Evolutionary conservation across 495 filamentous ascomycete species (phyloP), one percentile per base, ranked within the genome.

Genomic region (Neurospora tetrasperma): DNA sequence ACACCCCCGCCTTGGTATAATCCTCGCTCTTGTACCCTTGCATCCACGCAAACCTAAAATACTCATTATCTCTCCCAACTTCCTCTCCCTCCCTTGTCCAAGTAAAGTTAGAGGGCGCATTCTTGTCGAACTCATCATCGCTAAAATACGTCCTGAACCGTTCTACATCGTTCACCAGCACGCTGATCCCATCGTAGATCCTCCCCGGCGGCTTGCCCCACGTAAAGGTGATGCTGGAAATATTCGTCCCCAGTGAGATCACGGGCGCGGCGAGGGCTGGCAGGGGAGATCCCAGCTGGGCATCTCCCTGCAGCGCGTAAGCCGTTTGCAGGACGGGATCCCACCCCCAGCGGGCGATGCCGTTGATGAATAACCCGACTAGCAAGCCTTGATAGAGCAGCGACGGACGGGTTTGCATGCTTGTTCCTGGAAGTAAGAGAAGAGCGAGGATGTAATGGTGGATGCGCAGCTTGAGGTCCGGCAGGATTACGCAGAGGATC

Each of bases 101-200:
- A 75, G 80, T 77, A 70, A 82, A 86, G 71, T 71, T 81, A 79
- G 35, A 11, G 0, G 72, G 69, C 8, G 70, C 38, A 62, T 76
- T 81, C 27, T 80, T 82, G 66, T 82, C 85, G 2, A 79, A 71
- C 41, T 73, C 79, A 71, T 89, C 87, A 74, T 85, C 82, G 16
- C 78, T 75, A 62, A 79, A 86, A 76, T 83, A 94, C 8, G 86
- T 87, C 11, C 90, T 82, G 81, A 89, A 95, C 72, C 94, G 84
- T 80, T 99, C 96, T 0, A 99, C 96, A 74, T 99, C 96, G 78
- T 99, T 97, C 35, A 99, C 91, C 1, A 99, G 82, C 20, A 98
- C 89, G 73, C 92, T 95, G 20, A 98, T 85, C 0, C 95, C 96
- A 77, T 97, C 88, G 71, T 83, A 95, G 85, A 40, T 88, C 84